phyloP scores from a whole-genome alignment of 768 basidiomycete genomes.

The Tricholoma sp. region DNA sequence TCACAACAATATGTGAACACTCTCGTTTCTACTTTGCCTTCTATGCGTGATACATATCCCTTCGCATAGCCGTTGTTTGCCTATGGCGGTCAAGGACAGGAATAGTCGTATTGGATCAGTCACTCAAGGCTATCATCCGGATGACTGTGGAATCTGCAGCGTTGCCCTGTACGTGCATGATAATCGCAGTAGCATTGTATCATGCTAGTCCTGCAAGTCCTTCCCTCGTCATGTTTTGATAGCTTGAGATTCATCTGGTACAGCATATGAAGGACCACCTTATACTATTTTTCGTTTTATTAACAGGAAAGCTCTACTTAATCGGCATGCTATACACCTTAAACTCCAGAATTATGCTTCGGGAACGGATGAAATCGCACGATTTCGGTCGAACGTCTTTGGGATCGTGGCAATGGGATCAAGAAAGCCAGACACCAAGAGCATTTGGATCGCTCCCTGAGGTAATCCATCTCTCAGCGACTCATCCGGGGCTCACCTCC shows the following conservation, averaged over 20 bases:
- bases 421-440: conserved; percentile 3
- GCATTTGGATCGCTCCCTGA: not conserved
- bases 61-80: conserved; percentile 30
- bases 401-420: conserved; percentile 29
- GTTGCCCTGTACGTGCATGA: conserved; percentile 29
- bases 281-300: conserved; percentile 42
- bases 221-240: not conserved
- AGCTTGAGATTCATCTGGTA: not conserved
- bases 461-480: not conserved
- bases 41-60: not conserved
- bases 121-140: conserved; percentile 31
- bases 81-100: conserved; percentile 37
- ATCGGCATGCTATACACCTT: conserved; percentile 36
- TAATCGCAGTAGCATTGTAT: conserved; percentile 30
- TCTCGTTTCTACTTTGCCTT: not conserved
- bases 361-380: conserved; percentile 31
- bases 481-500: not conserved
- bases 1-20: conserved; percentile 33
- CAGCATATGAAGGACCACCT: conserved; percentile 33
- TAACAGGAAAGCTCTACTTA: conserved; percentile 46
- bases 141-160: conserved; percentile 35
- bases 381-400: conserved; percentile 39
- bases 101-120: conserved; percentile 32
- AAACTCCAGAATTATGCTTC: conserved; percentile 30
- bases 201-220: conserved; percentile 29